Evolutionary conservation across 768 basidiomycete genomes (phyloP).

Genomic region (Coprinellus micaceus): DNA sequence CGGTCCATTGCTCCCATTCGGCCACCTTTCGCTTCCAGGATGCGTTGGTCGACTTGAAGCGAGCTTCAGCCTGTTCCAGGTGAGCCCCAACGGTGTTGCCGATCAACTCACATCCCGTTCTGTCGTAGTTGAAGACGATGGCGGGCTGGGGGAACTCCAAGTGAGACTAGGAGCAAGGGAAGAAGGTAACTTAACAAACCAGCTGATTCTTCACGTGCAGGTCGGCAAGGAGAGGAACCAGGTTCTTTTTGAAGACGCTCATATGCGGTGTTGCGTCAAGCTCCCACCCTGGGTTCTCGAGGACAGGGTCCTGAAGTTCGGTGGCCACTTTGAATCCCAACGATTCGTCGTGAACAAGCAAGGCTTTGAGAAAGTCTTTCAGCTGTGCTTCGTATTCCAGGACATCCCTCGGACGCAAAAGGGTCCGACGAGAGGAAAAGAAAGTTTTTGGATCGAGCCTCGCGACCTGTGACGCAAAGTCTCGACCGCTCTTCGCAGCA

Average conservation of each 20-base stretch:
- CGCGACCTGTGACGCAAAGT: slow-evolving; percentile 23
- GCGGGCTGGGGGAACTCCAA: slow-evolving; percentile 45
- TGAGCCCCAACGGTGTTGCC: slow-evolving; percentile 31
- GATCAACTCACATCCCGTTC: slow-evolving; percentile 53
- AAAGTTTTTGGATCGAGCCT: slow-evolving; percentile 40
- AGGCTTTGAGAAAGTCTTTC: slow-evolving; percentile 38
- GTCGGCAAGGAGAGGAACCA: slow-evolving; percentile 54
- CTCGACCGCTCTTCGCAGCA: background rate
- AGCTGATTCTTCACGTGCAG: slow-evolving; percentile 51
- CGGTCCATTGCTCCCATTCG: slow-evolving; percentile 50
- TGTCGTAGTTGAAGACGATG: slow-evolving; percentile 65
- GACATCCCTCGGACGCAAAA: slow-evolving; percentile 58
- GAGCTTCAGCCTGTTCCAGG: slow-evolving; percentile 41
- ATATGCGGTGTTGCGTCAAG: slow-evolving; percentile 29
- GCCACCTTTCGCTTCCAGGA: slow-evolving; percentile 50
- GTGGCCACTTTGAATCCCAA: slow-evolving; percentile 37
- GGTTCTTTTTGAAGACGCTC: slow-evolving; percentile 34
- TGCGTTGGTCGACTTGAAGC: slow-evolving; percentile 44
- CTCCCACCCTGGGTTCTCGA: slow-evolving; percentile 12
- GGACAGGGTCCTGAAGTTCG: slow-evolving; percentile 34
- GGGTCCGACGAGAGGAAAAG: slow-evolving; percentile 33
- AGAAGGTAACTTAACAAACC: slow-evolving; percentile 33
- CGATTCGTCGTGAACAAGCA: slow-evolving; percentile 29
- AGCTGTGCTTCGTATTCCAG: slow-evolving; percentile 53
- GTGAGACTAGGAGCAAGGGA: background rate